These are phyloP conservation scores for Chlamydomonas sp. DNA, from an alignment of 139 green algal genomes.

Conservation along the genomic window DNA sequence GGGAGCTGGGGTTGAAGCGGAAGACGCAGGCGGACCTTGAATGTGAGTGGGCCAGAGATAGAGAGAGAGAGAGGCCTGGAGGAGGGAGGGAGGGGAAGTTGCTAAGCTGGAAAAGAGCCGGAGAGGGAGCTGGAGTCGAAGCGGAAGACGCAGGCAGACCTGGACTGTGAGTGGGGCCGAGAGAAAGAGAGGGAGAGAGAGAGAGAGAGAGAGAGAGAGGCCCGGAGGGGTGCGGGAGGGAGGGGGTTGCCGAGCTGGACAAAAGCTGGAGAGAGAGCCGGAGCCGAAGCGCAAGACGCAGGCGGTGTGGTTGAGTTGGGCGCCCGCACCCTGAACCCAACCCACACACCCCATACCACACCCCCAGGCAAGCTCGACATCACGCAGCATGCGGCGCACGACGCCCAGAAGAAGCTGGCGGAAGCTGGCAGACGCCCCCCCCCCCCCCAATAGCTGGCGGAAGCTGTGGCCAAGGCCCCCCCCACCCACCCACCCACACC, in stretches of 20 bases:
- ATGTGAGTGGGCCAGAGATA: neutral
- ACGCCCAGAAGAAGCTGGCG: slow-evolving; percentile 14
- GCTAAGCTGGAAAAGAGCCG: neutral
- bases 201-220: too few relatives aligned
- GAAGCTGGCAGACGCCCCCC: too few relatives aligned
- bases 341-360: too few relatives aligned
- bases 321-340: too few relatives aligned
- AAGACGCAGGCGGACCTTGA: slow-evolving; percentile 7
- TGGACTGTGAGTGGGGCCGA: neutral
- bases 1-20: neutral
- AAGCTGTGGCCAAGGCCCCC: too few relatives aligned
- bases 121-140: neutral
- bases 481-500: neutral
- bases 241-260: too few relatives aligned
- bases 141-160: neutral
- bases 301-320: too few relatives aligned
- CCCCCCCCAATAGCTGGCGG: too few relatives aligned
- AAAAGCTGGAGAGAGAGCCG: too few relatives aligned
- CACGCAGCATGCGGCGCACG: slow-evolving; percentile 6
- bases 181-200: too few relatives aligned
- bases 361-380: slow-evolving; percentile 24
- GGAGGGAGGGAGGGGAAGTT: neutral
- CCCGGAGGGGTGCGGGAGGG: too few relatives aligned
- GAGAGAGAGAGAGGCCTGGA: neutral
- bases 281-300: too few relatives aligned